phyloP scores from a whole-genome alignment of 2,329 filamentous ascomycete species.

The Penicillium thymicola region DNA sequence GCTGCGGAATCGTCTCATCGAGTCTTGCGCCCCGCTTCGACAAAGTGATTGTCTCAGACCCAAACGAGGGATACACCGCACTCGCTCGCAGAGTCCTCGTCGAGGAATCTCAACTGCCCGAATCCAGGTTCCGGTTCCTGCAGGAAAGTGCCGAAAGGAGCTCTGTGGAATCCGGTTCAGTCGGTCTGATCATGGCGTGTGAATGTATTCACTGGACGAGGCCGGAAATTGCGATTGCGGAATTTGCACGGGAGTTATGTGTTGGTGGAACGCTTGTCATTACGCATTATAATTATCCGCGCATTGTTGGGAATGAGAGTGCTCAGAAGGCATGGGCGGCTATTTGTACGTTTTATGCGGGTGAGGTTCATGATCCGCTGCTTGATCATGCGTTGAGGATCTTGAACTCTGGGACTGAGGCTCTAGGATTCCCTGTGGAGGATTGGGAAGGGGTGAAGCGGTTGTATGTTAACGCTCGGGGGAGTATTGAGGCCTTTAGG shows the following conservation, averaged over 20 bases:
- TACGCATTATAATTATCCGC: conserved; percentile 5
- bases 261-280: background rate
- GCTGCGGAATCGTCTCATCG: conserved; percentile 3
- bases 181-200: conserved; percentile 3
- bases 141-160: conserved; percentile 2
- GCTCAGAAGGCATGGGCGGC: conserved; percentile 2
- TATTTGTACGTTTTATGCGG: background rate
- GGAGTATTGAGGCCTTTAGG: conserved; percentile 1
- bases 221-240: background rate
- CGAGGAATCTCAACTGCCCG: background rate
- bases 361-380: background rate
- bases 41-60: conserved; percentile 4
- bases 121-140: conserved; percentile 1
- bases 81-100: conserved; percentile 1
- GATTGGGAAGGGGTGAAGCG: conserved; percentile 1
- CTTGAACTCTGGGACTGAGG: conserved; percentile 1
- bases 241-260: background rate
- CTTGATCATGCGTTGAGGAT: conserved; percentile 6
- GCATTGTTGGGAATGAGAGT: conserved; percentile 1
- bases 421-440: background rate
- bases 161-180: background rate
- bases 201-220: conserved; percentile 8
- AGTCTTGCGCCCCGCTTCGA: background rate
- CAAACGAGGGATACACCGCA: conserved; percentile 1
- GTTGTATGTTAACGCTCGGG: conserved; percentile 1